These are phyloP conservation scores for Trichoderma gracile DNA, from an alignment of 2,329 filamentous ascomycete genomes.

Conservation along the genomic window DNA sequence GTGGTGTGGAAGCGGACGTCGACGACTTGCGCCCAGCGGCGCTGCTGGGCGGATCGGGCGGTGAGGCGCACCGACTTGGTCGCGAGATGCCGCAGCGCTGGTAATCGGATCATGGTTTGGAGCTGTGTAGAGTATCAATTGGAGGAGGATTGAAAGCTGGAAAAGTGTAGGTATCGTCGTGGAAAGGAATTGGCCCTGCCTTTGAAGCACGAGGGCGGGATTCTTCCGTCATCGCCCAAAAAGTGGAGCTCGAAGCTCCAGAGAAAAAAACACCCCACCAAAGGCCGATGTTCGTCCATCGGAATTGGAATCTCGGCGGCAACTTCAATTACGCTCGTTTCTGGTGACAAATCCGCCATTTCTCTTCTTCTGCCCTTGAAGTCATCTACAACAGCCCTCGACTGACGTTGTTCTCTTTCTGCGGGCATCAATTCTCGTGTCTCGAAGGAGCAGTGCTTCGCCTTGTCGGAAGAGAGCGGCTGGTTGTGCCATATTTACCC, in stretches of 20 bases:
- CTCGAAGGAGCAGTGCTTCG: background rate
- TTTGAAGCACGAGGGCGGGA: constrained; percentile 12
- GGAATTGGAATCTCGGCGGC: background rate
- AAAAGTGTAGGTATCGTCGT: too few species aligned
- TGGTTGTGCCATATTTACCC: constrained; percentile 10
- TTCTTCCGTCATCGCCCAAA: constrained; percentile 24
- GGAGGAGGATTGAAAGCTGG: too few species aligned
- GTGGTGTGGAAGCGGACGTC: constrained; percentile 89
- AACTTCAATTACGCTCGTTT: background rate
- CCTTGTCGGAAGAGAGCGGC: background rate
- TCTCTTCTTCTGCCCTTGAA: background rate
- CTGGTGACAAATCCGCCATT: constrained; percentile 8
- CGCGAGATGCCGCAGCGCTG: constrained; percentile 51
- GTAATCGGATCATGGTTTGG: constrained; percentile 37
- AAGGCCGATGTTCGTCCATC: constrained; percentile 9
- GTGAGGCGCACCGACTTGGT: constrained; percentile 36
- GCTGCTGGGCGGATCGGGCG: constrained; percentile 52
- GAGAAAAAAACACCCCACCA: constrained; percentile 25
- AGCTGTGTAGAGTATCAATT: too few species aligned
- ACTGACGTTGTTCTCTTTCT: background rate
- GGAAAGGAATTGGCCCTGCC: too few species aligned
- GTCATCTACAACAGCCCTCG: background rate
- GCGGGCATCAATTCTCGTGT: background rate
- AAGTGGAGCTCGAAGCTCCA: constrained; percentile 21
- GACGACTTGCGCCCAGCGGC: constrained; percentile 87